Base-by-base conservation (phyloP, 2,329 filamentous ascomycete species). In the Kalmusia sp. region DNA sequence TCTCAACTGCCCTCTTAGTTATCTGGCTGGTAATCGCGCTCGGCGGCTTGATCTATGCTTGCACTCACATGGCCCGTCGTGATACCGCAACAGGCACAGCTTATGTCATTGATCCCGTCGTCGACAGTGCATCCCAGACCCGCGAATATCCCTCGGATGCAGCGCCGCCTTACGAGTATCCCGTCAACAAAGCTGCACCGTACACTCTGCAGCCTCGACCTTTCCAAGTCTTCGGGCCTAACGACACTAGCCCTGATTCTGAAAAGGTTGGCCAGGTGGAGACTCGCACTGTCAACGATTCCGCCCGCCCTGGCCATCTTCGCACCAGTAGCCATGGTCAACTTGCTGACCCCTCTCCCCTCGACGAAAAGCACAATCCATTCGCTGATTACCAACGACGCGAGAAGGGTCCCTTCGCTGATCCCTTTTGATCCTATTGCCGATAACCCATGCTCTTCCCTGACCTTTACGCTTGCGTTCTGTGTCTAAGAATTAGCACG, bases 21-120 rank as follows among this genome's bases (percentile, higher is more conserved):
- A 76, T 96, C 24, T 99, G 92, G 82, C 67, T 96, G 48, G 74
- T 95, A 56, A 83, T 96, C 53, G 84, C 91, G 4, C 80, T 97
- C 30, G 81, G 90, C 41, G 95, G 91, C 43, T 74, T 93, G 50
- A 74, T 85, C 41, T 85, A 91, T 54, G 87, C 88, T 24, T 73
- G 87, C 52, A 80, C 81, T 28, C 81, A 87, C 50, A 85, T 90
- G 76, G 77, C 78, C 24, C 82, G 82, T 1, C 86, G 87, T 48
- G 86, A 85, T 58, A 84, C 77, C 8, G 87, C 89, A 65, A 85
- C 86, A 27, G 86, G 86, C 17, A 70, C 69, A 31, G 61, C 67
- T 27, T 76, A 76, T 55, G 61, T 65, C 33, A 57, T 70, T 47
- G 67, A 76, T 40, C 67, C 70, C 8, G 54, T 61, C 46, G 55